Conservation (phyloP, 2,329 filamentous ascomycete genomes). For the Mariannaea elegans region DNA sequence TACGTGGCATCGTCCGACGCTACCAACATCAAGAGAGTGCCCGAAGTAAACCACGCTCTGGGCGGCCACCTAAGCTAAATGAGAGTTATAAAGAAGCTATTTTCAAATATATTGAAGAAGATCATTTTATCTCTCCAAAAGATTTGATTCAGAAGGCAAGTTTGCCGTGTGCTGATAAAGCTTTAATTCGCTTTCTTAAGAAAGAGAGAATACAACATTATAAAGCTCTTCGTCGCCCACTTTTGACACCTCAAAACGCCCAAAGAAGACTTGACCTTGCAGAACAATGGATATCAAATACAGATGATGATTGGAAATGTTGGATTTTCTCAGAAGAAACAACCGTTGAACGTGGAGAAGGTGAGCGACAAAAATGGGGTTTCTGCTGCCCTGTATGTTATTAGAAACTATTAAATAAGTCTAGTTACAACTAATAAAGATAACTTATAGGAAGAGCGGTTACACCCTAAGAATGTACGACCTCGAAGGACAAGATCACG, state of each 20-base stretch:
- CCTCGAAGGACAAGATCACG: not conserved
- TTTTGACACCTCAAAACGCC: not conserved
- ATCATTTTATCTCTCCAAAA: not conserved
- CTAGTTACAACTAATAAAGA: not conserved
- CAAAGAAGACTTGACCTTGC: not conserved
- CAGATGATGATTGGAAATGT: not conserved
- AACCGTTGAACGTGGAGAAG: not conserved
- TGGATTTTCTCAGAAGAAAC: not conserved
- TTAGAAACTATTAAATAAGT: not conserved
- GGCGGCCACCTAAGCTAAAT: not conserved
- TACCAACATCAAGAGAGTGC: not conserved
- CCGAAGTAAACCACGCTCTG: not conserved
- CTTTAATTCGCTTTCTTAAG: not conserved
- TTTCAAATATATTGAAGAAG: not conserved
- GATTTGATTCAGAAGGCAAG: not conserved
- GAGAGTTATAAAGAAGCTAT: not conserved
- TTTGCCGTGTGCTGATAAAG: not conserved
- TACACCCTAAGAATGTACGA: not conserved
- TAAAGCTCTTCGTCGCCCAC: not conserved
- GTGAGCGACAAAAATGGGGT: not conserved
- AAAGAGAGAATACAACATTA: not conserved
- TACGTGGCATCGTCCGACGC: not conserved
- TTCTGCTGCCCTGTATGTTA: not conserved
- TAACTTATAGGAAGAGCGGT: not conserved
- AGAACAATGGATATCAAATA: not conserved